Base-by-base conservation (phyloP, 2,329 filamentous ascomycete genomes). In the Penicillium brasilianum region DNA sequence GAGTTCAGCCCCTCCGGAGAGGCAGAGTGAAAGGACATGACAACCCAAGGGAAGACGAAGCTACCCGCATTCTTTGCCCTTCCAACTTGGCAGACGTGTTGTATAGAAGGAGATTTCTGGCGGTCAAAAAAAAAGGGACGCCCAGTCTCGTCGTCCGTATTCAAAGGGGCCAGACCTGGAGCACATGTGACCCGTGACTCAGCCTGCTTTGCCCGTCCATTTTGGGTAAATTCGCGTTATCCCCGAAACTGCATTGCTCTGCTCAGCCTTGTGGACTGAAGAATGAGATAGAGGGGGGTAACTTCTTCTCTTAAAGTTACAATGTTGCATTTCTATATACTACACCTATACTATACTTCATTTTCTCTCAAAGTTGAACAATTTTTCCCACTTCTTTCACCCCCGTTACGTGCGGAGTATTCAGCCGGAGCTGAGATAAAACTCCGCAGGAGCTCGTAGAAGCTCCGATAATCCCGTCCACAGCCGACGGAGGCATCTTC, bases 1-100 rank as follows among this genome's bases (percentile, higher is more conserved):
- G 63, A 61, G 14, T 50, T 34, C 49, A 60, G 39, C 32, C 56
- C 62, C 51, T 70, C 66, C 43, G 68, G 64, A 32, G 65, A 68
- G 39, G 55, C 55, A 62, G 68, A 62, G 48, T 58, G 37, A 54
- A 65, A 65, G 20, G 67, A 67, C 67, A 69, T 69, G 44, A 49
- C 49, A 39, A 39, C 22, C 16, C 41, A 44, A 9, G 52, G 37
- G 52, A 16, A 39, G 50, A 50, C 30, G 13, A 46, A 48, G 25
- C 30, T 39, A 49, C 16, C 37, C 39, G 61, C 41, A 59, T 59
- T 55, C 25, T 48, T 48, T 32, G 14, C n/a, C 43, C 22, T 20
- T 46, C 43, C 43, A 28, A 46, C 13, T 46, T 22, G 55, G 22
- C 32, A 48, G 37, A 44, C 11, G 13, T 30, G 53, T 9, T 34